Conservation (phyloP, 805 yeast species). For the Pichia cabralensis region DNA sequence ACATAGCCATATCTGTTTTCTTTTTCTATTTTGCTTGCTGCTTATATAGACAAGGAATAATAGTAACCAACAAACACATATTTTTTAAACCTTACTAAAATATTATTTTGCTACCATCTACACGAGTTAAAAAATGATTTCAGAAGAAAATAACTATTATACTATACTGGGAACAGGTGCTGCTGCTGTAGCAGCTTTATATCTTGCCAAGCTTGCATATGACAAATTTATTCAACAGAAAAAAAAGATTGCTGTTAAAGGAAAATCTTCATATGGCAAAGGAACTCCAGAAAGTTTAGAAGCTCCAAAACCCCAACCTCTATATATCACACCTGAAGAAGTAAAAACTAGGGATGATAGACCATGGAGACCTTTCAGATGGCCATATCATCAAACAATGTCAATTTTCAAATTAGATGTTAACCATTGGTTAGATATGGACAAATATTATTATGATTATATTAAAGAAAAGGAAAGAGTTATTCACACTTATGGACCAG, state of each 20-base stretch:
- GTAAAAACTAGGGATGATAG: constrained; percentile 58
- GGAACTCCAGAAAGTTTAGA: constrained; percentile 17
- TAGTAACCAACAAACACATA: no score
- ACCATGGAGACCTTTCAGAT: constrained; percentile 74
- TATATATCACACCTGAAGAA: constrained; percentile 57
- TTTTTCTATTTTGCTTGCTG: no score
- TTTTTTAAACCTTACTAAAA: no score
- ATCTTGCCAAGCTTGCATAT: constrained; percentile 6
- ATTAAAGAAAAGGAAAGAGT: constrained; percentile 53
- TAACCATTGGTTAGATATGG: constrained; percentile 76
- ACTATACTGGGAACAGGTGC: constrained; percentile 17
- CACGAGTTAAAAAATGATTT: not conserved
- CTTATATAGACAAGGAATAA: no score
- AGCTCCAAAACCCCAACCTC: constrained; percentile 43
- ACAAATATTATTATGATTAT: constrained; percentile 60
- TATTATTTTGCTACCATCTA: not conserved
- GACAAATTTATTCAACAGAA: not conserved
- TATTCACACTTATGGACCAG: constrained; percentile 45
- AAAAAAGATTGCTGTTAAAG: not conserved
- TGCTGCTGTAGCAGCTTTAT: constrained; percentile 16
- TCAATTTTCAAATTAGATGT: constrained; percentile 60
- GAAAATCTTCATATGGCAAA: constrained; percentile 7
- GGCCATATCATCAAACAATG: constrained; percentile 79
- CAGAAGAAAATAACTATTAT: constrained; percentile 3
- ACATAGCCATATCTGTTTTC: no score